Evolutionary conservation across 495 filamentous ascomycete species (phyloP).

Genomic region (Penicillium paxilli): DNA sequence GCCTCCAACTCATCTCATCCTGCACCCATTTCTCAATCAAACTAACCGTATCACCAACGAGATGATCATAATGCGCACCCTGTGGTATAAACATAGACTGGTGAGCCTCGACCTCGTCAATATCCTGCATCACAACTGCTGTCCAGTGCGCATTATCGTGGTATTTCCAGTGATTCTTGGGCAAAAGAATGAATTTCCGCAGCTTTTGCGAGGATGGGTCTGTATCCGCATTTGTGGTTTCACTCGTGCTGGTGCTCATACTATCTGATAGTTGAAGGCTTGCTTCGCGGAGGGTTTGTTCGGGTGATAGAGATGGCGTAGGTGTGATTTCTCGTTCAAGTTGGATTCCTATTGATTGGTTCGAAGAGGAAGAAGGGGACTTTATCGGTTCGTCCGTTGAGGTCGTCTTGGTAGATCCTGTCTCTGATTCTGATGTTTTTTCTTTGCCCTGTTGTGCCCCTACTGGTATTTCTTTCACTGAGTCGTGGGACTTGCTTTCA

Average conservation of each 20-base stretch:
- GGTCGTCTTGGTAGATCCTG: too few relatives aligned
- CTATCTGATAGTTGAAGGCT: constrained; percentile 8
- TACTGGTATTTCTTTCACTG: too few relatives aligned
- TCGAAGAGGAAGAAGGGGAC: too few relatives aligned
- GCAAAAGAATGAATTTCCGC: constrained; percentile 78
- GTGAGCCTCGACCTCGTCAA: constrained; percentile 85
- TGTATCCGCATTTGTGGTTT: background rate
- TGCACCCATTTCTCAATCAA: constrained; percentile 73
- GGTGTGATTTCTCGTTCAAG: background rate
- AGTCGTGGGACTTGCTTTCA: too few relatives aligned
- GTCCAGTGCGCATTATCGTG: constrained; percentile 67
- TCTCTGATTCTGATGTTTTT: too few relatives aligned
- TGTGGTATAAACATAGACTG: constrained; percentile 75
- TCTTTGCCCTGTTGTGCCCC: too few relatives aligned
- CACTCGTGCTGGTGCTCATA: background rate
- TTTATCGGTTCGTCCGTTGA: too few relatives aligned
- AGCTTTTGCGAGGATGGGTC: constrained; percentile 36
- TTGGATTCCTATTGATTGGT: too few relatives aligned
- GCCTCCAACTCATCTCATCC: constrained; percentile 37
- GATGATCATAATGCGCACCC: constrained; percentile 64
- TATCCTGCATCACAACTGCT: constrained; percentile 72
- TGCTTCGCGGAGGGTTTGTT: constrained; percentile 1
- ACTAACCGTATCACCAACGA: constrained; percentile 73
- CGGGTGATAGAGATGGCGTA: constrained; percentile 1
- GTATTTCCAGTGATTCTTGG: constrained; percentile 47